phyloP scores from a whole-genome alignment of 2,329 filamentous ascomycete species.

The Colletotrichum euphorbiae region DNA sequence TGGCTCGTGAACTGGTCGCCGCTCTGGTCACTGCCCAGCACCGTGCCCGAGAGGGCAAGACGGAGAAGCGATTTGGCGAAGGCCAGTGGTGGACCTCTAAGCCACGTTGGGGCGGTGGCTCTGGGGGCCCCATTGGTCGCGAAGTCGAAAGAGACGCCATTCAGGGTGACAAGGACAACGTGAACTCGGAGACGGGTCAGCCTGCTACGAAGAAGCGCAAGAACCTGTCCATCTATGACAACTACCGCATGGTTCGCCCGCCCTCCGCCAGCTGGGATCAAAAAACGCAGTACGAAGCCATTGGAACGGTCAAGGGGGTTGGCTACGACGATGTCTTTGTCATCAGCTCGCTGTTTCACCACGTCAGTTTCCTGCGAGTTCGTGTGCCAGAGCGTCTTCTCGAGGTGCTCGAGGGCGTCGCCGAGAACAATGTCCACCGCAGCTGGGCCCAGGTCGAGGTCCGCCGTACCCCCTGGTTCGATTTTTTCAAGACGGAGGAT shows the following conservation, averaged over 20 bases:
- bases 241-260: constrained; percentile 71
- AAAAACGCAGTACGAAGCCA: constrained; percentile 67
- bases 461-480: constrained; percentile 71
- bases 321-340: constrained; percentile 72
- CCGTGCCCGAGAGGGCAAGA: constrained; percentile 67
- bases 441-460: constrained; percentile 66
- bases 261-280: constrained; percentile 70
- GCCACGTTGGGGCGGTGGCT: constrained; percentile 72
- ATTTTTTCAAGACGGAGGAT: constrained; percentile 67
- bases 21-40: constrained; percentile 73
- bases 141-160: constrained; percentile 65
- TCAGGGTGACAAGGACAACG: constrained; percentile 59
- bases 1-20: constrained; percentile 70
- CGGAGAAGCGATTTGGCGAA: constrained; percentile 67
- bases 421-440: constrained; percentile 49
- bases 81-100: constrained; percentile 71
- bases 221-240: constrained; percentile 70
- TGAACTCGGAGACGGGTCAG: constrained; percentile 40
- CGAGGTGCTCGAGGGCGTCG: constrained; percentile 62
- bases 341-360: constrained; percentile 71
- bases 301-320: constrained; percentile 61
- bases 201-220: constrained; percentile 63
- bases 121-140: constrained; percentile 71
- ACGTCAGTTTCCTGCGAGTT: constrained; percentile 68
- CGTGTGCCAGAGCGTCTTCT: constrained; percentile 68